phyloP scores from a whole-genome alignment of 495 filamentous ascomycete genomes.

The Lasiosphaeria hispida region DNA sequence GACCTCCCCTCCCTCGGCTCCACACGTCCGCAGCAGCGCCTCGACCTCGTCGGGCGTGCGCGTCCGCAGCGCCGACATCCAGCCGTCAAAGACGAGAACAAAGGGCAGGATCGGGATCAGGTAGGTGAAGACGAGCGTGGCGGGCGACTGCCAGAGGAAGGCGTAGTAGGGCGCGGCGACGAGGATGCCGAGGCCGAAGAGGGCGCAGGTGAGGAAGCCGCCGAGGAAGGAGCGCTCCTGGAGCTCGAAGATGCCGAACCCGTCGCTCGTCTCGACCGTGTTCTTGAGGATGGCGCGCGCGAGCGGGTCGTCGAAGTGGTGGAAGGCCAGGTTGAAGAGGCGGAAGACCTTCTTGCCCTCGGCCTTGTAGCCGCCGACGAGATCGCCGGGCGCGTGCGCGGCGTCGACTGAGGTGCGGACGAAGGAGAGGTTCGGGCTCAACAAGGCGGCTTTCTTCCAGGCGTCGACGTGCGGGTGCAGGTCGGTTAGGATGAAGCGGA shows the following conservation, averaged over 20 bases:
- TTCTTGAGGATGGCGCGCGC: conserved; percentile 58
- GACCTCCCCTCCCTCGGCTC: conserved; percentile 37
- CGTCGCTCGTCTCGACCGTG: conserved; percentile 60
- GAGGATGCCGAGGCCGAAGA: conserved; percentile 54
- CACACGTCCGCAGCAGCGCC: conserved; percentile 51
- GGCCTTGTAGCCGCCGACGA: conserved; percentile 38
- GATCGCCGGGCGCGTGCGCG: conserved; percentile 44
- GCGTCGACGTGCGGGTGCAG: conserved; percentile 62
- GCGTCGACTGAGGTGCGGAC: conserved; percentile 62
- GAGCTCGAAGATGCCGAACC: conserved; percentile 73
- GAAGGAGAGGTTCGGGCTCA: conserved; percentile 52
- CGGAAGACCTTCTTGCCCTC: conserved; percentile 54
- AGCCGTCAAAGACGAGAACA: conserved; percentile 64
- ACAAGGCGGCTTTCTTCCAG: conserved; percentile 54
- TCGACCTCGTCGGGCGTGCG: conserved; percentile 63
- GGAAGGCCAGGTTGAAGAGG: conserved; percentile 71
- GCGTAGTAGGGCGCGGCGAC: conserved; percentile 58
- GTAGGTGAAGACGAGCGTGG: conserved; percentile 63
- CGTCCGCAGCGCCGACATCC: conserved; percentile 62
- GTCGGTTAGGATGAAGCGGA: conserved; percentile 68
- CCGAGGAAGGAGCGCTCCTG: conserved; percentile 57
- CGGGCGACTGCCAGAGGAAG: conserved; percentile 49
- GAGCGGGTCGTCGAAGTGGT: conserved; percentile 67
- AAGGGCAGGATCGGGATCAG: conserved; percentile 62
- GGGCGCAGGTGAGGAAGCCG: conserved; percentile 52